Conservation (phyloP, 495 filamentous ascomycete species). For the Lasiosphaeria hispida region DNA sequence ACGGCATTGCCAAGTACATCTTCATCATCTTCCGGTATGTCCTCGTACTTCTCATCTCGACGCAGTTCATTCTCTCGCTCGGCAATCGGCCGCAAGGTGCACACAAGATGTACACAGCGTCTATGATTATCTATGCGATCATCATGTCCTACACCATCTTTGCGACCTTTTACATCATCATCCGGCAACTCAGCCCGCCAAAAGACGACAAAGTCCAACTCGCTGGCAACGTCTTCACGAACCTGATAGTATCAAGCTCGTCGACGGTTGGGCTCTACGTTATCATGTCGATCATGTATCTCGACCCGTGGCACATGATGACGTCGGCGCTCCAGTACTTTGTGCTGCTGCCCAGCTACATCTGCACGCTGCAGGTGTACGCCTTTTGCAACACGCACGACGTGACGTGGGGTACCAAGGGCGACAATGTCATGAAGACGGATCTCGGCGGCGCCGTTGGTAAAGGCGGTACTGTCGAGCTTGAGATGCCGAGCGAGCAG, state of each 20-base stretch:
- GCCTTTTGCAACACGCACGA: constrained; percentile 99
- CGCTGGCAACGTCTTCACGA: constrained; percentile 80
- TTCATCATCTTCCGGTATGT: constrained; percentile 84
- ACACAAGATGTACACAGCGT: constrained; percentile 82
- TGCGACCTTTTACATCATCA: constrained; percentile 78
- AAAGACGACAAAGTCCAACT: constrained; percentile 45
- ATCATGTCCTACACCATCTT: constrained; percentile 98
- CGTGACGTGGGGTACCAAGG: constrained; percentile 98
- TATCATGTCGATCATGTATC: constrained; percentile 90
- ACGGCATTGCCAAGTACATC: constrained; percentile 77
- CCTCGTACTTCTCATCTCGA: constrained; percentile 81
- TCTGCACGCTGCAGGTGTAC: constrained; percentile 97
- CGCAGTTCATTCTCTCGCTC: constrained; percentile 97
- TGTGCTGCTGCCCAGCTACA: constrained; percentile 83
- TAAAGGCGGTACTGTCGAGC: constrained; percentile 68
- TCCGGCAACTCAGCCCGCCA: constrained; percentile 62
- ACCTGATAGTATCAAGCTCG: constrained; percentile 84
- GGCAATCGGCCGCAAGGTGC: constrained; percentile 97
- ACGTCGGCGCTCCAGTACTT: constrained; percentile 94
- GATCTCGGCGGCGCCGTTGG: constrained; percentile 83
- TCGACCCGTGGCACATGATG: constrained; percentile 99
- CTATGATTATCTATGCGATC: constrained; percentile 81
- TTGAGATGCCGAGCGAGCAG: constrained; percentile 98
- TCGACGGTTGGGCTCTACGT: constrained; percentile 95
- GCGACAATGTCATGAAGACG: constrained; percentile 89